Base-by-base conservation (phyloP, 352 stramenopile species). In the Phytophthora megakarya region DNA sequence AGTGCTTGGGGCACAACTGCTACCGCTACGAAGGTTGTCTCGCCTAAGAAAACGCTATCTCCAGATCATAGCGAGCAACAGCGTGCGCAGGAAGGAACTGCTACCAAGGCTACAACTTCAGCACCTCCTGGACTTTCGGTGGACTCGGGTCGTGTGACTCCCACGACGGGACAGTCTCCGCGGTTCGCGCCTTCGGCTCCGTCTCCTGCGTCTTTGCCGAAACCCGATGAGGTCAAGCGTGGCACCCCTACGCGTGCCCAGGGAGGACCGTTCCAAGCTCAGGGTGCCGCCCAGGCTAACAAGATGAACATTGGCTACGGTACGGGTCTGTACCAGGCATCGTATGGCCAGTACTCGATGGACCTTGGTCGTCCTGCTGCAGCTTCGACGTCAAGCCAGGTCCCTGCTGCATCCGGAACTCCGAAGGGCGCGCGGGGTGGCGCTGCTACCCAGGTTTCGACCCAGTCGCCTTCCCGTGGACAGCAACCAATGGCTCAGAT, bases 301-400 rank as follows among this genome's bases (percentile, higher is more conserved):
- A 77, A 92, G 70, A 86, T 80, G 52, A 83, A 81, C 53, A 81
- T 92, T 13, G 78, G 82, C 28, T 93, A 90, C 61, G 70, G 70
- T 8, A 59, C 79, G 16, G 79, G 76, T 30, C 52, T 95, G 40
- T 95, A 95, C 63, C 87, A 91, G 59, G 50, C 84, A 21, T 80
- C 81, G 4, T 95, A 93, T 67, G 76, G 78, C 37, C 84, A 95
- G 65, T 95, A 95, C 75, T 75, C 80, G 39, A 93, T 95, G 75
- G 84, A 88, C 60, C 71, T 95, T 61, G 75, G 77, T 15, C 77
- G 79, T 6, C 43, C 75, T 51, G 51, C 60, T 61, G 53, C 42
- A 35, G 16, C 61, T 33, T 59, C 75, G 16, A 69, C 73, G 39
- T 72, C 80, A 30, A 50, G 72, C 19, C 80, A 83, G 45, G 56